Base-by-base conservation (phyloP, 164 flowering plant genomes). In the Paratinospora sagittata region DNA sequence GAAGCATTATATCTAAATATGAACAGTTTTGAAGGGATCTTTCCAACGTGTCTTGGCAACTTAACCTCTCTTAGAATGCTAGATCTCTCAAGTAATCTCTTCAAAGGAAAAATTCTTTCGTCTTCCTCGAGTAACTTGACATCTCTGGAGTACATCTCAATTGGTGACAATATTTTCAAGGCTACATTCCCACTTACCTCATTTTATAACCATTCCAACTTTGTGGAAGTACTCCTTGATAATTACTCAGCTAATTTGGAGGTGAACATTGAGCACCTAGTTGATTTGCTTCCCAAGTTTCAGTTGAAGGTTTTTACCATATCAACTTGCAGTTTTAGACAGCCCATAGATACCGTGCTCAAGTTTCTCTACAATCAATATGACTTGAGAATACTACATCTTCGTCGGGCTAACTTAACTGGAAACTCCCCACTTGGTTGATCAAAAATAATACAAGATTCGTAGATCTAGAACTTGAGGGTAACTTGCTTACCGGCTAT, bases 21-120 rank as follows among this genome's bases (percentile, higher is more conserved):
- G 8, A 72, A 72, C 36, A 12, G 11, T 19, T 19, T 72, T 47
- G 27, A 65, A 3, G 69, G 74, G 36, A 34, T 2, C 21, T 16
- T 72, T 49, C 69, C 74, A 33, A 14, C 69, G n/a, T 72, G 74
- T 36, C 69, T 72, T 3, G 16, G 33, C 63, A 72, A 65, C 23
- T 36, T 72, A 30, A 30, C 69, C 3, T 33, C 49, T 41, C 49
- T 72, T 33, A 33, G 52, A 49, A 33, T 52, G 13, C 43, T 72
- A 11, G 74, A 65, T 52, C 66, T 73, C 41, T 57, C 75, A 5
- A 0, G 4, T 6, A 73, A 73, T 33, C 65, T 34, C 12, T 67
- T 73, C 8, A 27, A 0, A 12, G 75, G 75, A n/a, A 47, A 67
- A 39, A 67, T 67, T 23, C 34, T 39, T 13, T 30, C 75, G 60